Evolutionary conservation across 768 basidiomycete species (phyloP), one percentile per base, ranked within the genome.

Genomic region (Mycena sanguinolenta): DNA sequence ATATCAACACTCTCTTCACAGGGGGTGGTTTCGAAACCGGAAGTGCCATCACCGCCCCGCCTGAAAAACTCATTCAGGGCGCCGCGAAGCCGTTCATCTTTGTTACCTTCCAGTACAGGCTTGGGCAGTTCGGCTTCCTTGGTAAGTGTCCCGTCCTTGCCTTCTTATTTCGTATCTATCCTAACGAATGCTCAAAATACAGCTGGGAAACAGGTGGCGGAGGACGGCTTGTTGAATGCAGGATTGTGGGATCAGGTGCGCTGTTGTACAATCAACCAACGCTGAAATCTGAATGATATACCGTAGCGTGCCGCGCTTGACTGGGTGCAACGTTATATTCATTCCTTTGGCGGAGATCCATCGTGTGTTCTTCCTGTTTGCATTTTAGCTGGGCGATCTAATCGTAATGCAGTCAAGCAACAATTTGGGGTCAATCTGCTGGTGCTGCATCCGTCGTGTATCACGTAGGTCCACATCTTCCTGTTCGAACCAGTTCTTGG

Each of bases 21-120:
- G 84, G 84, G 39, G 84, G 84, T 3, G 84, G 84, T 19, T 84
- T 83, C 52, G 80, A 83, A 74, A 63, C 63, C 4, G 84, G 84
- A 49, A 79, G 75, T 38, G 79, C 80, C 14, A 79, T 77, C 65
- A 75, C 74, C 42, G 75, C 77, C 19, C 72, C 77, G 17, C 81
- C 83, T 1, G 77, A 82, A 23, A 64, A 77, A n/a, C 72, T 84
- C 65, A 64, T 83, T 60, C 73, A 75, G 9, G 77, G 80, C 2
- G 78, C 80, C 12, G 65, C 75, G 10, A 68, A 75, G 49, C 82
- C 82, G 23, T 67, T 84, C 65, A 79, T 85, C 6, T 84, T 84
- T 67, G 83, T 80, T 2, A 81, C 84, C 1, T 83, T 85, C 55
- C 79, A 83, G 67, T 85, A 85, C 71, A 79, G 84, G 4, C 72